Conservation (phyloP, 176 grass and related monocot genomes). For the Phyllostachys edulis region DNA sequence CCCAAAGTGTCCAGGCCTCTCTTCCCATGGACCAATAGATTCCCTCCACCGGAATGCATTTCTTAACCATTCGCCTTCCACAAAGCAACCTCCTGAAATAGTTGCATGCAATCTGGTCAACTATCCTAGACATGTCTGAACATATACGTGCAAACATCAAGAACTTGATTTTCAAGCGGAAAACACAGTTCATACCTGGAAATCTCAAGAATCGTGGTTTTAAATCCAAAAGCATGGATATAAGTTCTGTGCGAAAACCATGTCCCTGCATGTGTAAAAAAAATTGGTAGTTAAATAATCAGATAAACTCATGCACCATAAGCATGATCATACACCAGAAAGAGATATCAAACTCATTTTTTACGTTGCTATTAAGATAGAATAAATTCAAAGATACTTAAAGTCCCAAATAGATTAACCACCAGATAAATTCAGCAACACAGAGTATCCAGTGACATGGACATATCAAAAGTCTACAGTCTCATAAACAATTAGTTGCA, state of each 20-base stretch:
- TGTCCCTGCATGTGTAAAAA: constrained; percentile 52
- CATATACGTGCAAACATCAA: not conserved
- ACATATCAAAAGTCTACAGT: not conserved
- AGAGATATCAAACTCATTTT: no score
- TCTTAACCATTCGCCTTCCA: constrained; percentile 87
- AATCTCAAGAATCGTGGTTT: constrained; percentile 89
- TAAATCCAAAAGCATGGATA: constrained; percentile 84
- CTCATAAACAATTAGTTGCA: not conserved
- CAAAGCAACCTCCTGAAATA: constrained; percentile 80
- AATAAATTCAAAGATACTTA: no score
- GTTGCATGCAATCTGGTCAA: not conserved
- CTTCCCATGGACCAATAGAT: constrained; percentile 93
- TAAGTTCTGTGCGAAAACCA: constrained; percentile 78
- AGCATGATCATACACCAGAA: not conserved
- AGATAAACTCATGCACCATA: not conserved
- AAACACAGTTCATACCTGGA: constrained; percentile 55
- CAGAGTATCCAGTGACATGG: not conserved
- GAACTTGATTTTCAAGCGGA: no score
- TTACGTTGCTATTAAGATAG: no score
- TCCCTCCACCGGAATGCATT: constrained; percentile 96
- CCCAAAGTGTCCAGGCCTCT: constrained; percentile 92
- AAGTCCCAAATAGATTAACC: no score
- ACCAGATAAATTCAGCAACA: not conserved
- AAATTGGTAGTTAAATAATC: not conserved
- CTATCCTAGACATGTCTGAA: not conserved